Base-by-base conservation (phyloP, 2,329 filamentous ascomycete species). In the Penicillium corylophilum region DNA sequence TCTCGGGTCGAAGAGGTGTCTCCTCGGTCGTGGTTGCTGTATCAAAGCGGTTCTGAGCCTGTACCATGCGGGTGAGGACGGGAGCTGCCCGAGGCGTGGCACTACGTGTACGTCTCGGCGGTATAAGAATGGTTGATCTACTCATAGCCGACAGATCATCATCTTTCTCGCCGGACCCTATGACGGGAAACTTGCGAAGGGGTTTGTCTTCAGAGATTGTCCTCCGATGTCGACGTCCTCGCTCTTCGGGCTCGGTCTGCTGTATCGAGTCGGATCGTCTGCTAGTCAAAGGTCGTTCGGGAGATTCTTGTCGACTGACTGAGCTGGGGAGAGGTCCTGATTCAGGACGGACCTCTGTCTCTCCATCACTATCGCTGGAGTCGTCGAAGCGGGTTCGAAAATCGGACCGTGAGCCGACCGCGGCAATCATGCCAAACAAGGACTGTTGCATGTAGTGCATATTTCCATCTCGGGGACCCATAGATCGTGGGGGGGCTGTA, bases 401-500 rank as follows among this genome's bases (percentile, higher is more conserved):
- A 72, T 95, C 88, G 46, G 88, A 86, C 53, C 84, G 85, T 26
- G 90, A 92, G 6, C 91, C 90, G 33, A 90, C 90, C 15, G 90
- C 90, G 6, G 92, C 89, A 60, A 97, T 92, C 74, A 97, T 83
- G 48, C 90, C 91, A 70, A 96, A 95, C 49, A 97, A 86, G 59
- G 90, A 95, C 77, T 96, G 92, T 71, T 96, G 94, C 85, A 95
- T 90, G 65, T 91, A 90, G 54, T 79, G 74, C 43, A 76, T 67
- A 39, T 76, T 73, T 46, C 73, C 69, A 50, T 73, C 73, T 31
- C 67, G 64, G n/a, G 71, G 70, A 13, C 61, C 61, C 46, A 57
- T 57, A 36, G 61, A 65, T 29, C 59, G 64, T n/a, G 77, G 79
- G 2, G 81, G 78, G 45, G 81, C 81, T 13, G 81, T 82, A 54